Percentiles rank a stretch among this genome's conserved stretches.
These are phyloP conservation scores for Rhodotorula sp. DNA, from an alignment of 1,284 basidiomycete species.

Conservation along the genomic window DNA sequence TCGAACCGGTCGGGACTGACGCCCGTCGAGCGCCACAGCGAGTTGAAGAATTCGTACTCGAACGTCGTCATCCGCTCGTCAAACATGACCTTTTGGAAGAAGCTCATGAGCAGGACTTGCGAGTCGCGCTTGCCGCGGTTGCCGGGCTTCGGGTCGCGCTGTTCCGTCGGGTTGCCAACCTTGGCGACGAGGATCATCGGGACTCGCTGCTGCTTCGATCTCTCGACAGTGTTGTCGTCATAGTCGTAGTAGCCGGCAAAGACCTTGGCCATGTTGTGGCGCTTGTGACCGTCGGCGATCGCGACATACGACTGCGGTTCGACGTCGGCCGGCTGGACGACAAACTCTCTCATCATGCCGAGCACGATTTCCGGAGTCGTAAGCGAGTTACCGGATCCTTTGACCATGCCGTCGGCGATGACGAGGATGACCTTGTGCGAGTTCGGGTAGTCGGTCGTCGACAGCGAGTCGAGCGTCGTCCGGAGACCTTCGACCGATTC, in stretches of 20 bases:
- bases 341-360: constrained; percentile 95
- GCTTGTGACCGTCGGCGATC: constrained; percentile 97
- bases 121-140: constrained; percentile 98
- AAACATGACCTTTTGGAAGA: constrained; percentile 55
- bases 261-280: constrained; percentile 99
- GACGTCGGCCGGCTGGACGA: constrained; percentile 79
- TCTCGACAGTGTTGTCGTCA: constrained; percentile 86
- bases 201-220: constrained; percentile 92
- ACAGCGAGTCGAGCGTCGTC: constrained; percentile 94
- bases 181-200: constrained; percentile 95
- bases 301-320: constrained; percentile 96
- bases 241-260: constrained; percentile 97
- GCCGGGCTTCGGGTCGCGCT: constrained; percentile 85
- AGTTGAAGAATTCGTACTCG: constrained; percentile 55
- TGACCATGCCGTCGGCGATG: constrained; percentile 98
- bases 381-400: constrained; percentile 81
- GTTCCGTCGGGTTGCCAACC: constrained; percentile 85
- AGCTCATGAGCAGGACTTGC: constrained; percentile 66
- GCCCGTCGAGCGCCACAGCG: constrained; percentile 53
- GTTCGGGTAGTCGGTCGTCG: constrained; percentile 98
- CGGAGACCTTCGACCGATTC: constrained; percentile 95
- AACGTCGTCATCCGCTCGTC: constrained; percentile 54
- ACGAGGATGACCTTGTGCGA: constrained; percentile 94
- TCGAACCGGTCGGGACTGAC: constrained; percentile 53
- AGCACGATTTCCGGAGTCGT: constrained; percentile 93